A percentile compares a stretch with the other conserved stretches of the same genome.
These are phyloP conservation scores for Coprinopsis cinerea DNA, from an alignment of 768 basidiomycete species.

Conservation along the genomic window DNA sequence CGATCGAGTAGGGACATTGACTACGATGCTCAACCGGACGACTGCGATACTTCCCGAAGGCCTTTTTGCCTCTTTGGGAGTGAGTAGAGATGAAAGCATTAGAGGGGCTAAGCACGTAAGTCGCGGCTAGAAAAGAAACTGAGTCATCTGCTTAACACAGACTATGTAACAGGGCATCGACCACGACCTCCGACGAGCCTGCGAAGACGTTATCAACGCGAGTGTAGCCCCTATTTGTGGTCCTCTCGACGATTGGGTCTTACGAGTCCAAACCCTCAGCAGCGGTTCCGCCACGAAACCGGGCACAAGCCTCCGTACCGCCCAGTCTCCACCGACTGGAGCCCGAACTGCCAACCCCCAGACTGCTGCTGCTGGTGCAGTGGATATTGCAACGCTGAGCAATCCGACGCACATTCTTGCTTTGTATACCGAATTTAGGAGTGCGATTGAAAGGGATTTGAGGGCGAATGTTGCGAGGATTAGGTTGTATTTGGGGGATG, in stretches of 20 bases:
- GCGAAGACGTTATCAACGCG: conserved; percentile 74
- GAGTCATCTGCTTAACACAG: not conserved
- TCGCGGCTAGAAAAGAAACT: conserved; percentile 8
- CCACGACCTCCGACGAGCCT: conserved; percentile 74
- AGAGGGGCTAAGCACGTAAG: conserved; percentile 69
- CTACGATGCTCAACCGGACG: conserved; percentile 55
- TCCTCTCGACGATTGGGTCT: conserved; percentile 60
- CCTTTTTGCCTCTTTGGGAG: conserved; percentile 64
- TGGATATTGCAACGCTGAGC: conserved; percentile 37
- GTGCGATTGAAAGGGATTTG: conserved; percentile 49
- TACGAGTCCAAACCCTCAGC: conserved; percentile 31
- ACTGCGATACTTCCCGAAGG: conserved; percentile 61
- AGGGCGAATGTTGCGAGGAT: conserved; percentile 52
- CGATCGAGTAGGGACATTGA: conserved; percentile 40
- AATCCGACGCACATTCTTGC: conserved; percentile 24
- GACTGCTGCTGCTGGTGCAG: conserved; percentile 4
- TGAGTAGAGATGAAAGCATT: conserved; percentile 59
- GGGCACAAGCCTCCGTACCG: not conserved
- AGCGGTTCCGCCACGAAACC: conserved; percentile 12
- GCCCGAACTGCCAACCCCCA: not conserved
- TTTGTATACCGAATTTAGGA: conserved; percentile 50
- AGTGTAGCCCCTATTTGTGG: conserved; percentile 53
- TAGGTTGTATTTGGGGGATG: conserved; percentile 62
- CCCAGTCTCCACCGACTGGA: conserved; percentile 10
- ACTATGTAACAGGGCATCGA: conserved; percentile 64